phyloP scores from a whole-genome alignment of 139 green algal genomes.

The Closterium sp. region DNA sequence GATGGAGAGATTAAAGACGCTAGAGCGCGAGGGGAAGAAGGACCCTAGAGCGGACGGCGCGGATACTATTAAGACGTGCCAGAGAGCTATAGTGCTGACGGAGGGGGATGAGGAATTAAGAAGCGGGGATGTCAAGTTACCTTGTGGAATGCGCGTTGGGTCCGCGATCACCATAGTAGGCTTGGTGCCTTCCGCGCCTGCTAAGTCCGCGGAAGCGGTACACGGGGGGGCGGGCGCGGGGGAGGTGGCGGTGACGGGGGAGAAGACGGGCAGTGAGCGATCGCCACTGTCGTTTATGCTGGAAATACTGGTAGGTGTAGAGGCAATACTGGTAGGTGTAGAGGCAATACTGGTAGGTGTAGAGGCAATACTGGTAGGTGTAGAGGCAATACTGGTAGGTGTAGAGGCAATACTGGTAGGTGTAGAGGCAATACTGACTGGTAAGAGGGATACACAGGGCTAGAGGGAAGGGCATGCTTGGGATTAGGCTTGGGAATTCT shows the following conservation, averaged over 20 bases:
- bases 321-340: constrained; percentile 18
- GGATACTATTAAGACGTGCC: neutral
- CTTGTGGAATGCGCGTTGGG: constrained; percentile 33
- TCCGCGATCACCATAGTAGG: constrained; percentile 33
- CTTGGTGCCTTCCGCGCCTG: neutral
- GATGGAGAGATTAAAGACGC: neutral
- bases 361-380: constrained; percentile 17
- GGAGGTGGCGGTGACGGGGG: neutral
- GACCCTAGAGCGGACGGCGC: neutral
- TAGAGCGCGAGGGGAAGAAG: neutral
- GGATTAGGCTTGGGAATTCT: neutral
- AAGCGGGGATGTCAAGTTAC: constrained; percentile 5
- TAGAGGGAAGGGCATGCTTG: neutral
- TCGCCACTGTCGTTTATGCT: constrained; percentile 8
- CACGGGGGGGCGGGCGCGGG: neutral
- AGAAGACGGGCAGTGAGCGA: neutral
- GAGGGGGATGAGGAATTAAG: neutral
- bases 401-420: constrained; percentile 18
- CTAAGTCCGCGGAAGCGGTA: neutral
- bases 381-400: constrained; percentile 19
- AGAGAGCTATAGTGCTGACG: neutral
- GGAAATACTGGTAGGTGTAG: constrained; percentile 20
- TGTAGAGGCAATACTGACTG: no score
- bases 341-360: constrained; percentile 21
- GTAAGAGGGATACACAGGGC: neutral